Evolutionary conservation across 805 yeast genomes (phyloP), one percentile per base, ranked within the genome.

Genomic region (Kazachstania africana): DNA sequence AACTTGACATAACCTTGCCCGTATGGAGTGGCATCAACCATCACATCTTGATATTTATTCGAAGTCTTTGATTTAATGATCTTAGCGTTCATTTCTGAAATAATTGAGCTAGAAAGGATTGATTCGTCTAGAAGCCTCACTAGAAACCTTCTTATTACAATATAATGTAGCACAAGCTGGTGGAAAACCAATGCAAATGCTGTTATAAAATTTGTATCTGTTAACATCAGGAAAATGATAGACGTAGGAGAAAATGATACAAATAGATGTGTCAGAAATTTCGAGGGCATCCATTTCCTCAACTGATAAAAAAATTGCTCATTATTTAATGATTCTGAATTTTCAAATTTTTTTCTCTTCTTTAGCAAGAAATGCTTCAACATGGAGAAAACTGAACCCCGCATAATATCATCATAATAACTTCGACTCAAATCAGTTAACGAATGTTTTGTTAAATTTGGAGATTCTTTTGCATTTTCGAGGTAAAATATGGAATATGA

Each of bases 251-350:
- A 74, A 39, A 73, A 74, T 1, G 70, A 52, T 3, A 70, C 59
- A 18, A 70, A 62, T 2, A 78, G 42, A 29, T 60, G 55, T 5
- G 78, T 57, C 20, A 64, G 64, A 47, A 77, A 75, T 39, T 62
- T 62, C 0, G 78, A 65, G 0, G 88, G 88, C 26, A 63, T 60
- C 93, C 93, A 80, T 30, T 78, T 67, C 13, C 55, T 57, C 26
- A 80, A 49, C 35, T 70, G 68, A 72, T 78, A 78, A 21, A 65
- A 64, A 14, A 57, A 57, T 18, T 27, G 13, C n/a, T 26, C 30
- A 26, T 59, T 57, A 19, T 59, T 45, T 15, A 37, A 39, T 2
- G 25, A 29, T 21, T 26, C 26, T 6, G 26, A 2, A 39, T 8
- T 28, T 18, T 37, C 44, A 5, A 36, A 35, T 9, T 35, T 27